phyloP scores from a whole-genome alignment of 2,329 filamentous ascomycete genomes.

The Monosporascus sp. region DNA sequence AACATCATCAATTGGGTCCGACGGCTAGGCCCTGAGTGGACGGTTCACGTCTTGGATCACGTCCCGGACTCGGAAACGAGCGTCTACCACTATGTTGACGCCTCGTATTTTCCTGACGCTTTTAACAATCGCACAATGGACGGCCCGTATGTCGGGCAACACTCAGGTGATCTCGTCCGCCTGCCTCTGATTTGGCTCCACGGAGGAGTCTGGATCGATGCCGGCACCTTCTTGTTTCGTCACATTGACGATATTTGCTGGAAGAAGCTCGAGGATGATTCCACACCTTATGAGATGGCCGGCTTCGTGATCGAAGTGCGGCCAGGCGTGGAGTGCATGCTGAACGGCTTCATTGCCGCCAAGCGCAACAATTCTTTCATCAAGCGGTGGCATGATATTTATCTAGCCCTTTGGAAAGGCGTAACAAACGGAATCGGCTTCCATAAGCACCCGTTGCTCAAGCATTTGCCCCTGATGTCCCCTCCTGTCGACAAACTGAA shows the following conservation, averaged over 20 bases:
- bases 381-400: conserved; percentile 36
- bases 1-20: conserved; percentile 36
- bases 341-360: conserved; percentile 39
- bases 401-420: conserved; percentile 30
- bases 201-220: conserved; percentile 40
- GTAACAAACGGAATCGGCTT: conserved; percentile 25
- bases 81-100: conserved; percentile 29
- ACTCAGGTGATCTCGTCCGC: conserved; percentile 43
- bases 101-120: conserved; percentile 31
- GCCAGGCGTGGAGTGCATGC: conserved; percentile 18
- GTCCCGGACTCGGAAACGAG: conserved; percentile 31
- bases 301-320: conserved; percentile 23
- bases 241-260: conserved; percentile 38
- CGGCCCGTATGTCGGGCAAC: conserved; percentile 36
- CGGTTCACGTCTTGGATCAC: conserved; percentile 34
- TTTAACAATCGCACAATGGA: conserved; percentile 39
- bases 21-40: conserved; percentile 30
- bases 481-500: conserved; percentile 19
- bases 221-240: conserved; percentile 35
- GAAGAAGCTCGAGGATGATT: conserved; percentile 31
- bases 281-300: conserved; percentile 29
- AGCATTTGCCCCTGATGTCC: conserved; percentile 20
- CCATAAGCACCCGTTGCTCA: conserved; percentile 27
- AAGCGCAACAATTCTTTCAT: conserved; percentile 38
- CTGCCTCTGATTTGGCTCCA: conserved; percentile 34